Evolutionary conservation across 1,284 basidiomycete genomes (phyloP).

Genomic region (Ceratobasidium sp.): DNA sequence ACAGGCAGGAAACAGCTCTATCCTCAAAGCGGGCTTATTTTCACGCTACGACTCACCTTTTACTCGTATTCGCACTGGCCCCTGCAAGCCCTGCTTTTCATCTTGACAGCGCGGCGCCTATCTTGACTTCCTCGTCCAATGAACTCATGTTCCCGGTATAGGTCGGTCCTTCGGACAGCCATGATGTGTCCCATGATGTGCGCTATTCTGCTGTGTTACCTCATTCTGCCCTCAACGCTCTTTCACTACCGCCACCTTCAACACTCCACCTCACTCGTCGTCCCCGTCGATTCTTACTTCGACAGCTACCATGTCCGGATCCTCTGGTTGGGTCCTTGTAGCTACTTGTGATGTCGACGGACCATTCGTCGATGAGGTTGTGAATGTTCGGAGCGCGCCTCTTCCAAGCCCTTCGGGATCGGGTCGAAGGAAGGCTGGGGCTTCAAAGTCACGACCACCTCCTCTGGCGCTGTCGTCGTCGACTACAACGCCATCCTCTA

Average conservation of each 20-base stretch:
- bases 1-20: too few species aligned
- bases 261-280: too few species aligned
- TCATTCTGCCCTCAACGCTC: neutral
- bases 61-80: too few species aligned
- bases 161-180: neutral
- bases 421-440: neutral
- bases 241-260: neutral
- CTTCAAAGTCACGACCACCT: neutral
- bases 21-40: too few species aligned
- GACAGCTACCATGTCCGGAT: conserved; percentile 13
- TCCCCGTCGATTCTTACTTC: neutral
- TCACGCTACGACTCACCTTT: too few species aligned
- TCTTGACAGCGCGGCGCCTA: too few species aligned
- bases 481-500: neutral
- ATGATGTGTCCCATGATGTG: neutral
- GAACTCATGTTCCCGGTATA: neutral
- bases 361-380: neutral
- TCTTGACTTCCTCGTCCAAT: too few species aligned
- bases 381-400: neutral
- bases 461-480: neutral
- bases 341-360: neutral
- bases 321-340: neutral
- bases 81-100: too few species aligned
- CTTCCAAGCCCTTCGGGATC: neutral
- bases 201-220: too few species aligned